A percentile compares a stretch with the other conserved stretches of the same genome.
phyloP scores from a whole-genome alignment of 2,329 filamentous ascomycete genomes.

The Capronia americana region DNA sequence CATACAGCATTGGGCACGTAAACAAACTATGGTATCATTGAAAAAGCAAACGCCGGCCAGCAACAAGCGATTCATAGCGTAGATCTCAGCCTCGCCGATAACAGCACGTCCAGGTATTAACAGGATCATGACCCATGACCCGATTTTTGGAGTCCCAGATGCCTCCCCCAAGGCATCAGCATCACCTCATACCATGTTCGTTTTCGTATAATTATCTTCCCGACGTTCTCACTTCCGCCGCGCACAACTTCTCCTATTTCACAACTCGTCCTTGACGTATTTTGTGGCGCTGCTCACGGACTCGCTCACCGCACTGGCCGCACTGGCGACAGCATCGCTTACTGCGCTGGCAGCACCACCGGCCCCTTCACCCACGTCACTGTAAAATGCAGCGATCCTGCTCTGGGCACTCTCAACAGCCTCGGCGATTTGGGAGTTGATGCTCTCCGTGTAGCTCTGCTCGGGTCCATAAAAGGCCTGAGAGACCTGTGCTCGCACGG shows the following conservation, averaged over 20 bases:
- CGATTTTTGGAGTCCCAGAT: not conserved
- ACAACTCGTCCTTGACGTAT: conserved; percentile 61
- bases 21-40: conserved; percentile 9
- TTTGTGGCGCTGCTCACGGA: conserved; percentile 51
- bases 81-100: not conserved
- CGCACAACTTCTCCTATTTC: conserved; percentile 14
- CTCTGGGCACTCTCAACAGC: conserved; percentile 48
- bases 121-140: not conserved
- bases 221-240: not conserved
- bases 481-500: conserved; percentile 46
- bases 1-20: not conserved
- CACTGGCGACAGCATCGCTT: conserved; percentile 52
- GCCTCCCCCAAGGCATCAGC: conserved; percentile 2
- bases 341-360: conserved; percentile 48
- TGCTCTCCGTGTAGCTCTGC: conserved; percentile 46
- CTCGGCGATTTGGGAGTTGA: conserved; percentile 42
- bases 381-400: conserved; percentile 45
- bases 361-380: conserved; percentile 39
- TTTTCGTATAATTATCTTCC: not conserved
- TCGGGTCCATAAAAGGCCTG: conserved; percentile 56
- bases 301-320: conserved; percentile 55
- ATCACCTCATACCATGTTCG: conserved; percentile 1
- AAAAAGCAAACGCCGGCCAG: conserved; percentile 3
- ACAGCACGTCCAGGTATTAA: not conserved
- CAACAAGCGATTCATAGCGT: conserved; percentile 7